These are phyloP conservation scores for Stentor coeruleus DNA, from an alignment of 73 alveolate genomes.

Conservation along the genomic window DNA sequence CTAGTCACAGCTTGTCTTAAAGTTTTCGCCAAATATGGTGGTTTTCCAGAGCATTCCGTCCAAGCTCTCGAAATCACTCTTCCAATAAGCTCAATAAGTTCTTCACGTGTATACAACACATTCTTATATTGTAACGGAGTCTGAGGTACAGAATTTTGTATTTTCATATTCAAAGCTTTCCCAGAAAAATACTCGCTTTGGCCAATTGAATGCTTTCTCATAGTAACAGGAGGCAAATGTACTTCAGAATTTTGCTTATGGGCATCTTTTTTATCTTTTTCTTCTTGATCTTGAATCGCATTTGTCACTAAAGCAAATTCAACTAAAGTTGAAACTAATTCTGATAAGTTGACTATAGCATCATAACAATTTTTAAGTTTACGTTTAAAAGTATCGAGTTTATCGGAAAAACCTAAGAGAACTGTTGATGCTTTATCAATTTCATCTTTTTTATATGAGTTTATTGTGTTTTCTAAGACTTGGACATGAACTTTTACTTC, in stretches of 20 bases:
- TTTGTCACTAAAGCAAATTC: neutral
- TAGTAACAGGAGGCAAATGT: neutral
- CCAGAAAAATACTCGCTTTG: neutral
- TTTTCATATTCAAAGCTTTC: neutral
- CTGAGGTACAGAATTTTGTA: neutral
- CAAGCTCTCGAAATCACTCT: neutral
- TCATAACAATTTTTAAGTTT: neutral
- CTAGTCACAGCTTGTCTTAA: neutral
- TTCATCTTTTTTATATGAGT: too few species aligned
- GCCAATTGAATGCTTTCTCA: neutral
- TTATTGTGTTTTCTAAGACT: neutral
- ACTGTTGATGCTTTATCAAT: neutral
- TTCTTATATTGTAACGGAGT: neutral
- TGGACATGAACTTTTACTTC: neutral
- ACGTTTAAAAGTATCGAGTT: neutral
- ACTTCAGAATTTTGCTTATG: neutral
- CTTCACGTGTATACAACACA: neutral
- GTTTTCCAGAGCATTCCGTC: neutral
- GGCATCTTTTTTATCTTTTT: neutral
- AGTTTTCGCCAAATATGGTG: neutral
- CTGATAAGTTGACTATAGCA: neutral
- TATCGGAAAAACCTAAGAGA: neutral
- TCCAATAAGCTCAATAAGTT: neutral
- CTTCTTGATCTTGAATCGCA: neutral
- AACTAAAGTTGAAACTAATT: neutral